phyloP scores from a whole-genome alignment of 108 stramenopile genomes.

The Nitzschia sp. region DNA sequence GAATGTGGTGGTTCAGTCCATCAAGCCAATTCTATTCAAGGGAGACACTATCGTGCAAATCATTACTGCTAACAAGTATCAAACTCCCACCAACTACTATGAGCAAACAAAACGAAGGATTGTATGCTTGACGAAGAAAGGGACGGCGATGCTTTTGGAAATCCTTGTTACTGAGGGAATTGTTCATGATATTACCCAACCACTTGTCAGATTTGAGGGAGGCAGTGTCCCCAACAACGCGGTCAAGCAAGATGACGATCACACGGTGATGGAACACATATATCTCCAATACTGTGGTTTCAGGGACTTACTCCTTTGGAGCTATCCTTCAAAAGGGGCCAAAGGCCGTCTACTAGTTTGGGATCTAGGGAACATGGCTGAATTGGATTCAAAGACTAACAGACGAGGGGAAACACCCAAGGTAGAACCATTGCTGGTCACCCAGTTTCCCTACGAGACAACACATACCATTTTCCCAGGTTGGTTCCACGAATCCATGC shows the following conservation, averaged over 20 bases:
- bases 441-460: conserved; percentile 35
- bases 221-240: conserved; percentile 21
- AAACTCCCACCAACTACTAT: conserved; percentile 11
- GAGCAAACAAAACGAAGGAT: conserved; percentile 23
- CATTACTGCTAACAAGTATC: conserved; percentile 40
- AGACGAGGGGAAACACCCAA: conserved; percentile 8
- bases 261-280: conserved; percentile 44
- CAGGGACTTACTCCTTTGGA: conserved; percentile 66
- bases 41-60: conserved; percentile 58
- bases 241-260: conserved; percentile 24
- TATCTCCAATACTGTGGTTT: conserved; percentile 55
- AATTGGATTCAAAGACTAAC: not conserved
- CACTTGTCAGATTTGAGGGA: conserved; percentile 54
- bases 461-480: conserved; percentile 32
- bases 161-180: conserved; percentile 28
- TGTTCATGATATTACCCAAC: conserved; percentile 42
- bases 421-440: conserved; percentile 33
- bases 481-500: conserved; percentile 43
- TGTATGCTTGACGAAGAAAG: conserved; percentile 56
- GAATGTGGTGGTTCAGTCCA: conserved; percentile 47
- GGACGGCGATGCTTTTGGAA: conserved; percentile 60
- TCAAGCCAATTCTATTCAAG: conserved; percentile 35
- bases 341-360: conserved; percentile 45
- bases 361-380: conserved; percentile 38
- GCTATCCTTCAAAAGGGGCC: conserved; percentile 33